phyloP scores from a whole-genome alignment of 1,139 yeast genomes.

The Meyerozyma athensensis region DNA sequence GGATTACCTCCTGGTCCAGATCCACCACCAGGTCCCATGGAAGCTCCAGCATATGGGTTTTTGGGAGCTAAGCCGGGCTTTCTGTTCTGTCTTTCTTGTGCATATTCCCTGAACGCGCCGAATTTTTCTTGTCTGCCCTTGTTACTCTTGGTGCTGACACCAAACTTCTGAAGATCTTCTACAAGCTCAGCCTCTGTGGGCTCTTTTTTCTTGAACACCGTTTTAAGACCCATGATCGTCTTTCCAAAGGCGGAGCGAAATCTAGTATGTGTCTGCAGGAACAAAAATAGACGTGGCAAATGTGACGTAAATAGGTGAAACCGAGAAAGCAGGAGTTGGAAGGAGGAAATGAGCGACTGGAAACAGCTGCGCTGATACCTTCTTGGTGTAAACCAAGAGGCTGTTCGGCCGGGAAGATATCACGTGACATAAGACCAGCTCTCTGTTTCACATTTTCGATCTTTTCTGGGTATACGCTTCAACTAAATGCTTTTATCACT shows the following conservation, averaged over 20 bases:
- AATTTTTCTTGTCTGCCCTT: slow-evolving; percentile 49
- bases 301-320: too few species aligned
- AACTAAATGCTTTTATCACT: too few species aligned
- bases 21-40: slow-evolving; percentile 7
- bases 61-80: slow-evolving; percentile 45
- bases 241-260: neutral
- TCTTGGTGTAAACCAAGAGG: too few species aligned
- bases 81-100: slow-evolving; percentile 41
- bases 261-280: too few species aligned
- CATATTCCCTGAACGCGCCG: slow-evolving; percentile 61
- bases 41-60: slow-evolving; percentile 37
- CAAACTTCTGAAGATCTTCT: slow-evolving; percentile 47
- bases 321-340: too few species aligned
- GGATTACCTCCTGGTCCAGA: slow-evolving; percentile 24
- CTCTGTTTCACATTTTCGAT: too few species aligned
- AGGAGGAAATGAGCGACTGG: too few species aligned
- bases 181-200: slow-evolving; percentile 55
- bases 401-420: too few species aligned
- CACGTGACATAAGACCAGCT: too few species aligned
- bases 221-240: slow-evolving; percentile 38
- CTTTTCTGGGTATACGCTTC: too few species aligned
- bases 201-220: slow-evolving; percentile 58
- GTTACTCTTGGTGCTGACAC: slow-evolving; percentile 44
- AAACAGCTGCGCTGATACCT: too few species aligned
- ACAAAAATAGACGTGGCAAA: neutral